phyloP scores from a whole-genome alignment of 805 yeast species.

The Lachancea thermotolerans region DNA sequence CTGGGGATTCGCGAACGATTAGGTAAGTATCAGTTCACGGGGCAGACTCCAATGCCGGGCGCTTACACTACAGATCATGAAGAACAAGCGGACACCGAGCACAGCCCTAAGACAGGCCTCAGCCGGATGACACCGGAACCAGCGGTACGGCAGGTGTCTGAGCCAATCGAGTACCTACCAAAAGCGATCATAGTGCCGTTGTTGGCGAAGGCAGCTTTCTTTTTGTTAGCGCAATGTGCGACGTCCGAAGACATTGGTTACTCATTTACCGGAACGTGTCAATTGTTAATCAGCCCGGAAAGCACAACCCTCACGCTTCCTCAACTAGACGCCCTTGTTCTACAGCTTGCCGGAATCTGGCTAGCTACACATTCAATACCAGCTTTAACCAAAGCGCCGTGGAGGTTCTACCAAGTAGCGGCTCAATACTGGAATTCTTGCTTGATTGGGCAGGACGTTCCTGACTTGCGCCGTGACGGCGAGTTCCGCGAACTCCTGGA shows the following conservation, averaged over 20 bases:
- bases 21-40: neutral
- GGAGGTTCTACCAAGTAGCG: conserved; percentile 3
- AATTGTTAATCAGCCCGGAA: neutral
- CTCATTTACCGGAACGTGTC: conserved; percentile 3
- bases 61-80: neutral
- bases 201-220: neutral
- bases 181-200: conserved; percentile 1
- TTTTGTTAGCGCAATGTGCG: conserved; percentile 3
- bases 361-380: neutral
- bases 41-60: conserved; percentile 1
- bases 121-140: too few species aligned
- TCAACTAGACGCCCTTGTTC: conserved; percentile 3
- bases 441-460: neutral
- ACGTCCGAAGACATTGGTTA: conserved; percentile 1
- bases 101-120: too few species aligned
- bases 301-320: conserved; percentile 1
- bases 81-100: neutral
- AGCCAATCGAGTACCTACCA: conserved; percentile 2
- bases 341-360: conserved; percentile 4
- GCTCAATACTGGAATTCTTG: neutral
- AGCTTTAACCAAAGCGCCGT: conserved; percentile 2
- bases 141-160: neutral
- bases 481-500: neutral
- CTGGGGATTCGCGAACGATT: conserved; percentile 3
- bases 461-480: neutral